These are phyloP conservation scores for Orbilia blumenaviensis DNA, from an alignment of 2,329 filamentous ascomycete species.

Conservation along the genomic window DNA sequence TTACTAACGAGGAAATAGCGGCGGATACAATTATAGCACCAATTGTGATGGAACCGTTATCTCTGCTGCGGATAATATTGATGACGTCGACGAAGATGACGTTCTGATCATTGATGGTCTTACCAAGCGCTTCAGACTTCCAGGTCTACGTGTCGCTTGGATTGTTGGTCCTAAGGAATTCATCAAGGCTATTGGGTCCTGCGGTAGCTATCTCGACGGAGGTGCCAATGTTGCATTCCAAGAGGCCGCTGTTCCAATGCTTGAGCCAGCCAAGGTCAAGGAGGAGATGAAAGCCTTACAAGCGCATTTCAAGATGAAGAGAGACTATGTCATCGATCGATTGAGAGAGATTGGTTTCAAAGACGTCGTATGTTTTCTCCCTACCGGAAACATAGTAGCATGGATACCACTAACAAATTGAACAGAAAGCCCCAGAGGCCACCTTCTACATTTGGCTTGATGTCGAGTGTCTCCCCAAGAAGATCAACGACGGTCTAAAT, in stretches of 20 bases:
- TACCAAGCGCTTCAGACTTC: conserved; percentile 94
- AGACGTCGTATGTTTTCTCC: conserved; percentile 66
- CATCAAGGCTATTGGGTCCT: conserved; percentile 89
- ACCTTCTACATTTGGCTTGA: conserved; percentile 93
- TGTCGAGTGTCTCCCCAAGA: conserved; percentile 70
- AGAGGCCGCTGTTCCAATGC: conserved; percentile 89
- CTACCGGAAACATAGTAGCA: too few species aligned
- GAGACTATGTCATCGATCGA: conserved; percentile 85
- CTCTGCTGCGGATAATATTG: conserved; percentile 85
- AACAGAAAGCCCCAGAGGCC: conserved; percentile 77
- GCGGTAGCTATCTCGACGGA: conserved; percentile 92
- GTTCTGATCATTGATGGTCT: conserved; percentile 94
- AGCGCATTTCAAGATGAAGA: conserved; percentile 88
- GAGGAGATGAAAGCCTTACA: conserved; percentile 90
- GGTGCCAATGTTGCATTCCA: conserved; percentile 96
- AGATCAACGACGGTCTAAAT: conserved; percentile 90
- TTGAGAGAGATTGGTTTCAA: conserved; percentile 86
- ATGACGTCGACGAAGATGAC: conserved; percentile 67
- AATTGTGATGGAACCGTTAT: conserved; percentile 91
- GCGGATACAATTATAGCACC: conserved; percentile 91
- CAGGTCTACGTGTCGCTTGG: conserved; percentile 97
- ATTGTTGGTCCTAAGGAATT: conserved; percentile 96
- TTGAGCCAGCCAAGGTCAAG: conserved; percentile 82
- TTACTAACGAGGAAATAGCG: conserved; percentile 19
- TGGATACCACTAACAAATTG: not conserved